Conservation (phyloP, 257 asterid species). For the Solanum sejunctum region DNA sequence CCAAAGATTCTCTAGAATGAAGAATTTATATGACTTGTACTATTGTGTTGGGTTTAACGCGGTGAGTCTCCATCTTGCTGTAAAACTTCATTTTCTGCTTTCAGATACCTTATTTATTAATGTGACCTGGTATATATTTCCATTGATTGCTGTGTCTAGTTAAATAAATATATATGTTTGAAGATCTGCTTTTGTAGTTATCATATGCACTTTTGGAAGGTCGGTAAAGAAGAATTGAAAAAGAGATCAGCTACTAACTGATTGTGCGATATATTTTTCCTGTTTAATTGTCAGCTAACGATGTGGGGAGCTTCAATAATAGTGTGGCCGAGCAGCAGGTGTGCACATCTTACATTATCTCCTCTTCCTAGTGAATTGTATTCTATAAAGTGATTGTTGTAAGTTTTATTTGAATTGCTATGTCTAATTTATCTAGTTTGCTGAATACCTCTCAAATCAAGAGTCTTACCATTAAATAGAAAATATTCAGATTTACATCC, state of each 20-base stretch:
- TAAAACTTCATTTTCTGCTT: not conserved
- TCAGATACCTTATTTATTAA: not conserved
- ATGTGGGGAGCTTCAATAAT: slow-evolving; percentile 94
- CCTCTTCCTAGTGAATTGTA: not conserved
- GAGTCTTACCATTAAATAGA: no score
- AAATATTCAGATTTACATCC: no score
- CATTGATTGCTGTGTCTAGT: not conserved
- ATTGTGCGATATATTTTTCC: not conserved
- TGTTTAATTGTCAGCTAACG: slow-evolving; percentile 58
- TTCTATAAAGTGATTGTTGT: not conserved
- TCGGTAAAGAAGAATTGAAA: not conserved
- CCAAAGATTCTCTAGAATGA: not conserved
- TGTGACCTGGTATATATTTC: not conserved
- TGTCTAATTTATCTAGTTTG: not conserved
- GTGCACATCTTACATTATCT: slow-evolving; percentile 8
- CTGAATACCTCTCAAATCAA: no score
- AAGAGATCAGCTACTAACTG: not conserved
- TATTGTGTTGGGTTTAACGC: not conserved
- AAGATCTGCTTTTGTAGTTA: not conserved
- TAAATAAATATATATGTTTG: not conserved
- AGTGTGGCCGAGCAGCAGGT: slow-evolving; percentile 97
- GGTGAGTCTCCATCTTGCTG: not conserved
- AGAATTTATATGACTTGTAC: not conserved
- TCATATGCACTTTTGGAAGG: not conserved
- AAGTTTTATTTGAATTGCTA: not conserved